Percentiles rank a stretch among this genome's conserved stretches.
Conservation (phyloP, 495 filamentous ascomycete genomes). For the Endocarpon pusillum region DNA sequence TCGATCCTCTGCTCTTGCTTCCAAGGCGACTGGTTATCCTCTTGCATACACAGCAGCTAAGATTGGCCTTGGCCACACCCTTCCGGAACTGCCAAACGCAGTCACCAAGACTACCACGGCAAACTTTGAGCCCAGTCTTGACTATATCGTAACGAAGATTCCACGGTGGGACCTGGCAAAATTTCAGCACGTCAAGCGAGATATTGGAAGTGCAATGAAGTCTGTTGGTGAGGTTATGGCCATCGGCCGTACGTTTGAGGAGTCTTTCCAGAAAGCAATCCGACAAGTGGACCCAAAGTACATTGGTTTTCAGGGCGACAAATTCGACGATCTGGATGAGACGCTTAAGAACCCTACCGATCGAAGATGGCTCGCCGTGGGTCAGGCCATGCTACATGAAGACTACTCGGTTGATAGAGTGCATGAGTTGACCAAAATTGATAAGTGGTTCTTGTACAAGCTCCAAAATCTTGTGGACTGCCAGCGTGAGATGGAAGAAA, state of each 20-base stretch:
- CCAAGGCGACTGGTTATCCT: constrained; percentile 93
- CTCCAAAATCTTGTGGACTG: constrained; percentile 89
- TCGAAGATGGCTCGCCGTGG: constrained; percentile 89
- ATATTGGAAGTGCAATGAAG: constrained; percentile 96
- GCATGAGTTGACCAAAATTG: constrained; percentile 91
- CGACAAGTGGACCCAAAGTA: constrained; percentile 87
- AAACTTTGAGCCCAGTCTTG: constrained; percentile 93
- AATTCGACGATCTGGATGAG: constrained; percentile 85
- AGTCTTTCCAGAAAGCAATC: constrained; percentile 98
- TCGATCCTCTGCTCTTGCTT: constrained; percentile 83
- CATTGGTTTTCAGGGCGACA: constrained; percentile 83
- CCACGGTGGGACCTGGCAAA: constrained; percentile 94
- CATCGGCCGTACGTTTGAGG: constrained; percentile 93
- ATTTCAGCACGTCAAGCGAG: constrained; percentile 95
- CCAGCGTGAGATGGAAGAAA: constrained; percentile 67
- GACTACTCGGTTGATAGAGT: constrained; percentile 79
- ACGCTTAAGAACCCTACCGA: constrained; percentile 83
- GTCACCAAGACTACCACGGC: constrained; percentile 97
- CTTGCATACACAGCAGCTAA: constrained; percentile 94
- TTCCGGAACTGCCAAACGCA: constrained; percentile 89
- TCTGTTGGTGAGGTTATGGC: constrained; percentile 99
- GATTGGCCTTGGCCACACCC: constrained; percentile 84
- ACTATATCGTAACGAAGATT: constrained; percentile 97
- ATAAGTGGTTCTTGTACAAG: constrained; percentile 98
- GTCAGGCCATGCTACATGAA: constrained; percentile 95